Conservation (phyloP, 2,329 filamentous ascomycete genomes). For the Ascochyta lentis region DNA sequence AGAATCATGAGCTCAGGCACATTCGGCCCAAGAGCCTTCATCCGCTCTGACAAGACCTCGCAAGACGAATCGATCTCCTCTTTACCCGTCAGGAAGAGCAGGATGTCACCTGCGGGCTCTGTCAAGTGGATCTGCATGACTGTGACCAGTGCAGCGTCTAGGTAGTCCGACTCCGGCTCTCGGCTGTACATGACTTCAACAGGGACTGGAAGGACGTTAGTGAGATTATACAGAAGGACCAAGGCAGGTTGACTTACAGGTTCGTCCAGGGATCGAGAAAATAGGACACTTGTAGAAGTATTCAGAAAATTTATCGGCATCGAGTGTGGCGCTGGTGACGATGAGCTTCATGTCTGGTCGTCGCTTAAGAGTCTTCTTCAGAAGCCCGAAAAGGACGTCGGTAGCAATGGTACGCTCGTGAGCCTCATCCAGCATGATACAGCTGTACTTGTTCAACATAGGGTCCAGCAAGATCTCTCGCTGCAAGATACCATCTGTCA, state of each 20-base stretch:
- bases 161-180: conserved; percentile 93
- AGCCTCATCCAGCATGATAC: conserved; percentile 97
- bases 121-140: conserved; percentile 98
- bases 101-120: conserved; percentile 88
- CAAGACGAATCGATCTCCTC: conserved; percentile 97
- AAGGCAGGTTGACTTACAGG: conserved; percentile 55
- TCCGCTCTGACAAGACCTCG: conserved; percentile 90
- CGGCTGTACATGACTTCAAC: conserved; percentile 95
- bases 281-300: conserved; percentile 98
- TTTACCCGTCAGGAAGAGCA: conserved; percentile 96
- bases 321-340: conserved; percentile 97
- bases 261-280: conserved; percentile 93
- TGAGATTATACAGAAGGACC: not conserved
- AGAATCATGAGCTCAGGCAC: conserved; percentile 93
- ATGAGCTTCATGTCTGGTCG: conserved; percentile 95
- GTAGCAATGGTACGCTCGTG: conserved; percentile 97
- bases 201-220: conserved; percentile 58
- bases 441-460: conserved; percentile 89
- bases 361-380: conserved; percentile 86
- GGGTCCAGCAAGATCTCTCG: conserved; percentile 97
- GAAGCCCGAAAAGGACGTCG: conserved; percentile 93
- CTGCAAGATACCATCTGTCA: conserved; percentile 99
- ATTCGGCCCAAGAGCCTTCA: conserved; percentile 90
- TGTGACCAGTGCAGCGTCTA: conserved; percentile 91
- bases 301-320: conserved; percentile 95